These are phyloP conservation scores for Ogataea trehaloabstinens DNA, from an alignment of 805 yeast genomes.

Conservation along the genomic window DNA sequence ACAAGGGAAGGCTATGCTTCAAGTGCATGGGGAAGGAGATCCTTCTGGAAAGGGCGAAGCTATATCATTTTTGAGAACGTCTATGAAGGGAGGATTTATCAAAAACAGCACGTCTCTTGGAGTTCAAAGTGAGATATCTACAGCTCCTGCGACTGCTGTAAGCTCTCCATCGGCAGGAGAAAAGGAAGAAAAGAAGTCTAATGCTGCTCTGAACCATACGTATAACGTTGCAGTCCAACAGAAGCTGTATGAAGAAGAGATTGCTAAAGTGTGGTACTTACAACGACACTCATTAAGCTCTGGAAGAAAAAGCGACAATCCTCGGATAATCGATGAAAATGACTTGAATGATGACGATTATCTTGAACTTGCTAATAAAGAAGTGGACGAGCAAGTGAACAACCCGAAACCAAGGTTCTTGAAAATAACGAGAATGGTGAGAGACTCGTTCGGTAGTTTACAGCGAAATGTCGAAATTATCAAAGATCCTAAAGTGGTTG, in stretches of 20 bases:
- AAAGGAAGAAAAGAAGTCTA: constrained; percentile 37
- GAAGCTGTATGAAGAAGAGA: constrained; percentile 87
- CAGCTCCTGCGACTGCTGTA: constrained; percentile 1
- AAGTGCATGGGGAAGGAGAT: constrained; percentile 91
- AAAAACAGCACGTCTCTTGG: constrained; percentile 20
- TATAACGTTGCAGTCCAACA: constrained; percentile 85
- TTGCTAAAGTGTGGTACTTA: constrained; percentile 83
- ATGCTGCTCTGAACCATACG: constrained; percentile 58
- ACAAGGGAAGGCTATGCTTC: constrained; percentile 96
- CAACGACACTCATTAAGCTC: constrained; percentile 63
- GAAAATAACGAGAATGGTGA: constrained; percentile 72
- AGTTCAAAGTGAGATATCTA: constrained; percentile 10
- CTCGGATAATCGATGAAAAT: constrained; percentile 16
- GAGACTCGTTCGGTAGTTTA: constrained; percentile 81
- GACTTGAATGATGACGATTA: constrained; percentile 22
- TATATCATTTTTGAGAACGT: constrained; percentile 80
- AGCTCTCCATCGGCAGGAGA: constrained; percentile 20
- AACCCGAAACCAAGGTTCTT: constrained; percentile 34
- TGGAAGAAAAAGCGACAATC: constrained; percentile 21
- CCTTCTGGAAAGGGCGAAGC: constrained; percentile 91
- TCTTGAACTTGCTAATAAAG: constrained; percentile 34
- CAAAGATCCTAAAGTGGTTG: constrained; percentile 82
- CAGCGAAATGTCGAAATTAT: constrained; percentile 78
- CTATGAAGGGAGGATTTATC: constrained; percentile 91
- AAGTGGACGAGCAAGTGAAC: constrained; percentile 31